Conservation (phyloP, 306 rosid species). For the Medicago lupulina region DNA sequence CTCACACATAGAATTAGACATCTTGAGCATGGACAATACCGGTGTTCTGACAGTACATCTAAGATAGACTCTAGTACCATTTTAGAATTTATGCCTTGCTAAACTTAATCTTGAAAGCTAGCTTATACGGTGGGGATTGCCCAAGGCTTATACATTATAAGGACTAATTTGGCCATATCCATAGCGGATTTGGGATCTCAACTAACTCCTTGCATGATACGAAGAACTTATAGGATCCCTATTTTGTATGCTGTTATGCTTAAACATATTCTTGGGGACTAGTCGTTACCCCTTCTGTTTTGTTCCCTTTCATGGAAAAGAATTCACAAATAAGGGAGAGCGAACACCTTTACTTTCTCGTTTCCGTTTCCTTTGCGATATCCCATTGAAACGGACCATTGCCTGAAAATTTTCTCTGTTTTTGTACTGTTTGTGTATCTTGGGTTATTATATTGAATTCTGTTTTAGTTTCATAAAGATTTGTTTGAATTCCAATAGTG, state of each 20-base stretch:
- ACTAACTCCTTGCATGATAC: slow-evolving; percentile 36
- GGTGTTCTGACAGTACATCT: background rate
- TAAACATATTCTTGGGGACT: slow-evolving; percentile 13
- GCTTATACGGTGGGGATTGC: background rate
- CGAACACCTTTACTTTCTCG: background rate
- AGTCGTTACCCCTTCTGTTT: background rate
- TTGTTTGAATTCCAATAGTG: slow-evolving; percentile 2
- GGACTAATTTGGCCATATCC: background rate
- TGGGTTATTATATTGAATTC: background rate
- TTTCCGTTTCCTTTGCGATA: slow-evolving; percentile 13
- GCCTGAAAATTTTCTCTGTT: background rate
- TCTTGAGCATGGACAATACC: background rate
- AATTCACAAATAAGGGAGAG: slow-evolving; percentile 10
- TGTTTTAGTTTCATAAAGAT: background rate
- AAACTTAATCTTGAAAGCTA: background rate
- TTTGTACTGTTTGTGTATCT: background rate
- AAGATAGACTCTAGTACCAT: background rate
- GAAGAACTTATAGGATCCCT: background rate
- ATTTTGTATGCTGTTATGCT: slow-evolving; percentile 14
- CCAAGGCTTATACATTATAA: background rate
- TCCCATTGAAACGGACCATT: background rate
- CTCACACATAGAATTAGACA: background rate
- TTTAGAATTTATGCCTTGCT: background rate
- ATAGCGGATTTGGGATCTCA: slow-evolving; percentile 1
- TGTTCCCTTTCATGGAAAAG: slow-evolving; percentile 7